These are phyloP conservation scores for Phytophthora litchii DNA, from an alignment of 352 stramenopile genomes.

Conservation along the genomic window DNA sequence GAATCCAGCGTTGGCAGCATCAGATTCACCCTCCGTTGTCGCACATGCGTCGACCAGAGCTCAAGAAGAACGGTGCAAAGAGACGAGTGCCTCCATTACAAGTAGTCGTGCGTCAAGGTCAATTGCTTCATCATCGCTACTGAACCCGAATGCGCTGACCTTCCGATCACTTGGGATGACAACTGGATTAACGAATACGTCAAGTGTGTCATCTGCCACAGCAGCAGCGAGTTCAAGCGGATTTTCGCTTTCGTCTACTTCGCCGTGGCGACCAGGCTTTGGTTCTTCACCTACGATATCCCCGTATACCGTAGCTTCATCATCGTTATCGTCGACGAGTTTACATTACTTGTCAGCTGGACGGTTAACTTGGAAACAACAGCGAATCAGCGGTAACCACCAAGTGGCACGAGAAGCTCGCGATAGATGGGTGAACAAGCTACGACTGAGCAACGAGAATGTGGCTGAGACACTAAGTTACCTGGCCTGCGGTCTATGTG, in stretches of 20 bases:
- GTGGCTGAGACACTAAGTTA: slow-evolving; percentile 57
- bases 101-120: slow-evolving; percentile 20
- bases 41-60: slow-evolving; percentile 3
- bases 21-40: slow-evolving; percentile 1
- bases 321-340: slow-evolving; percentile 21
- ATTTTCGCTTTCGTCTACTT: slow-evolving; percentile 22
- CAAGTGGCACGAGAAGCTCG: slow-evolving; percentile 37
- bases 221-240: slow-evolving; percentile 14
- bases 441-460: slow-evolving; percentile 44
- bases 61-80: slow-evolving; percentile 25
- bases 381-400: slow-evolving; percentile 23
- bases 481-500: slow-evolving; percentile 74
- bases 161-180: slow-evolving; percentile 27
- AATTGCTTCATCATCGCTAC: slow-evolving; percentile 16
- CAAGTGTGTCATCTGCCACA: slow-evolving; percentile 8
- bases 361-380: slow-evolving; percentile 54
- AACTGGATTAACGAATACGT: slow-evolving; percentile 12
- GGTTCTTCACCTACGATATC: slow-evolving; percentile 7
- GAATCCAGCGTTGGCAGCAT: not conserved
- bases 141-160: slow-evolving; percentile 27
- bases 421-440: slow-evolving; percentile 49
- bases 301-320: slow-evolving; percentile 16
- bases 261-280: slow-evolving; percentile 30
- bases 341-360: slow-evolving; percentile 30
- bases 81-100: slow-evolving; percentile 13